Evolutionary conservation across 2,329 filamentous ascomycete genomes (phyloP).

Genomic region (Talaromyces funiculosus): DNA sequence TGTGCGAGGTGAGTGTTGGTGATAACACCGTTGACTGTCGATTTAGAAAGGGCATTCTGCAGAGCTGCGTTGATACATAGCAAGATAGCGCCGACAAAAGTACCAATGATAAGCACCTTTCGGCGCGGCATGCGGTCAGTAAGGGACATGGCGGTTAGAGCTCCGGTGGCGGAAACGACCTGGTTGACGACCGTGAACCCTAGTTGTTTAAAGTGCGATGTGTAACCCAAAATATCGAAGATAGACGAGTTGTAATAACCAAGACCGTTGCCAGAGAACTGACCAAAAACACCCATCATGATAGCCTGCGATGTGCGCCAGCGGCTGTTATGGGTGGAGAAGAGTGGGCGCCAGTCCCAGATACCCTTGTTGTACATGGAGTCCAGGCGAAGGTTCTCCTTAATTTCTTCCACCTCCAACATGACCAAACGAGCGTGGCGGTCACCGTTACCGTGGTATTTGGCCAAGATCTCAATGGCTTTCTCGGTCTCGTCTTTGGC

Average conservation of each 20-base stretch:
- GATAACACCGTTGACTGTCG: background rate
- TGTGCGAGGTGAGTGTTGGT: constrained; percentile 28
- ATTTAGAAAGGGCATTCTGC: background rate
- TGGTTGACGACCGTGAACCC: constrained; percentile 47
- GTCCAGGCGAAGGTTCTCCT: constrained; percentile 39
- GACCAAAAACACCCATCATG: constrained; percentile 49
- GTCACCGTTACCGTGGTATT: constrained; percentile 60
- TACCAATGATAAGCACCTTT: constrained; percentile 43
- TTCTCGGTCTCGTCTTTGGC: constrained; percentile 44
- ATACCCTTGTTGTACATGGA: constrained; percentile 43
- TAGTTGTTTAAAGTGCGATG: constrained; percentile 32
- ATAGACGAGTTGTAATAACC: constrained; percentile 50
- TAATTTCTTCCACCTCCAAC: constrained; percentile 41
- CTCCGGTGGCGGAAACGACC: constrained; percentile 43
- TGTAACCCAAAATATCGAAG: constrained; percentile 30
- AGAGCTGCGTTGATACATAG: constrained; percentile 38
- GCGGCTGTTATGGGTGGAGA: constrained; percentile 42
- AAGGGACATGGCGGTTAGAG: constrained; percentile 39
- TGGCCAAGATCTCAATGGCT: constrained; percentile 55
- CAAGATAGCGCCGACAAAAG: constrained; percentile 23
- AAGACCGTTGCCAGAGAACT: constrained; percentile 49
- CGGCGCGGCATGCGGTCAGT: constrained; percentile 47
- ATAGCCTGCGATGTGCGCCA: constrained; percentile 47
- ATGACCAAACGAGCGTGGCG: constrained; percentile 46
- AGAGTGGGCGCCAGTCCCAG: constrained; percentile 46